Conservation (phyloP, 169 alveolate genomes). For the Eimeria falciformis region DNA sequence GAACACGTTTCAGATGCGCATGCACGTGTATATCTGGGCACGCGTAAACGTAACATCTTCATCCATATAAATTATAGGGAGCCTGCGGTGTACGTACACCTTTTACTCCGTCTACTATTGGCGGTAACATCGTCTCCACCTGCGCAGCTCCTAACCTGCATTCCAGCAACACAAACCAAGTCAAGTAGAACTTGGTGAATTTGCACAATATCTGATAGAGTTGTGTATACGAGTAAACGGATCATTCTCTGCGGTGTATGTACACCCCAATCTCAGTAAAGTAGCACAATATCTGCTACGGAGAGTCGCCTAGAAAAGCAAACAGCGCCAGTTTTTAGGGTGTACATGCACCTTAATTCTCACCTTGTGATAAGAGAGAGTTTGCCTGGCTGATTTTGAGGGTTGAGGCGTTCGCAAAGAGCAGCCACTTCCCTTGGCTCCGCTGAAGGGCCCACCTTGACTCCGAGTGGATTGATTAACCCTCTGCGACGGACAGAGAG, state of each 20-base stretch:
- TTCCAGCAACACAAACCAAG: not conserved
- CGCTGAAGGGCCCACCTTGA: slow-evolving; percentile 85
- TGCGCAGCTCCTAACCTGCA: not conserved
- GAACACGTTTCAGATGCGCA: no score
- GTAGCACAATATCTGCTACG: no score
- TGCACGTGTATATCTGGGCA: no score
- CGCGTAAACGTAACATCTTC: no score
- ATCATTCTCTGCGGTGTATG: not conserved
- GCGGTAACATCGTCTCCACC: not conserved
- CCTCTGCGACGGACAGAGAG: slow-evolving; percentile 62
- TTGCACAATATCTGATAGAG: no score
- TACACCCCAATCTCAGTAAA: not conserved
- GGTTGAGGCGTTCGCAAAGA: slow-evolving; percentile 79
- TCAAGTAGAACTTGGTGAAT: no score
- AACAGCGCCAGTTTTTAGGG: no score
- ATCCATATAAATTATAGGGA: not conserved
- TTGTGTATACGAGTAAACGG: no score
- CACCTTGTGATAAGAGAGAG: slow-evolving; percentile 81
- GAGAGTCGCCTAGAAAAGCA: no score
- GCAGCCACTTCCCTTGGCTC: slow-evolving; percentile 73
- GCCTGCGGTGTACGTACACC: not conserved
- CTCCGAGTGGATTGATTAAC: slow-evolving; percentile 84
- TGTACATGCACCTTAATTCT: not conserved
- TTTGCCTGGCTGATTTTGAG: slow-evolving; percentile 81
- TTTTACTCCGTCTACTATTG: not conserved